Percentiles rank a stretch among this genome's conserved stretches.
Conservation (phyloP, 441 rosid species). For the Flueggea neowawraea region DNA sequence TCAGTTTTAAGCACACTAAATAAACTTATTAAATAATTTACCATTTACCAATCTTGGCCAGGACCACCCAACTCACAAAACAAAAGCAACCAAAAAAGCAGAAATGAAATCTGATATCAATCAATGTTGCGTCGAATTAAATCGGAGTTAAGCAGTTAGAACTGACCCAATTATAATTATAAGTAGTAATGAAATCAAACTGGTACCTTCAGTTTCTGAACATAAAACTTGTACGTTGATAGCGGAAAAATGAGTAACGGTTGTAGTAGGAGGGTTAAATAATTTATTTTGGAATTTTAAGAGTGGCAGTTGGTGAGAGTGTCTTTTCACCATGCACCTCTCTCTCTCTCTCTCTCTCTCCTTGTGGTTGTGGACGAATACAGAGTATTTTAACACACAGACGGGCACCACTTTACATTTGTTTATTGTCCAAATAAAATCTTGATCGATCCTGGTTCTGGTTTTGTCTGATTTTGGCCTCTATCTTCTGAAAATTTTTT, state of each 20-base stretch:
- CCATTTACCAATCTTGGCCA: no score
- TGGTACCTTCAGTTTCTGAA: neutral
- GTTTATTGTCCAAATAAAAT: neutral
- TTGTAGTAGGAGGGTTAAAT: constrained; percentile 13
- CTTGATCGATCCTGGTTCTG: neutral
- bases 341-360: constrained; percentile 13
- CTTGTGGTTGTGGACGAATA: constrained; percentile 9
- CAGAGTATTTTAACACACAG: constrained; percentile 2
- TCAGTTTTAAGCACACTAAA: no score
- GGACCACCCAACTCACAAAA: no score
- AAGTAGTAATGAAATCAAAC: no score
- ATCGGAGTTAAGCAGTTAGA: no score
- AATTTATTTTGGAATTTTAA: constrained; percentile 16
- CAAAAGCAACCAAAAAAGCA: no score
- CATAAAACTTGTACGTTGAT: neutral
- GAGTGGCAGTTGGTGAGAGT: constrained; percentile 19
- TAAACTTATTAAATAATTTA: no score
- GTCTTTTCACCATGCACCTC: constrained; percentile 9
- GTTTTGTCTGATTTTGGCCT: constrained; percentile 2
- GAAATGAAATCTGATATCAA: no score
- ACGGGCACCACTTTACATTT: constrained; percentile 1
- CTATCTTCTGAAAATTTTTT: neutral
- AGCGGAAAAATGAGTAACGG: constrained; percentile 1
- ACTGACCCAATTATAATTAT: no score
- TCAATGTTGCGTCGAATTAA: no score